phyloP scores from a whole-genome alignment of 1,284 basidiomycete species.

The Singerocomus rubriflavus region DNA sequence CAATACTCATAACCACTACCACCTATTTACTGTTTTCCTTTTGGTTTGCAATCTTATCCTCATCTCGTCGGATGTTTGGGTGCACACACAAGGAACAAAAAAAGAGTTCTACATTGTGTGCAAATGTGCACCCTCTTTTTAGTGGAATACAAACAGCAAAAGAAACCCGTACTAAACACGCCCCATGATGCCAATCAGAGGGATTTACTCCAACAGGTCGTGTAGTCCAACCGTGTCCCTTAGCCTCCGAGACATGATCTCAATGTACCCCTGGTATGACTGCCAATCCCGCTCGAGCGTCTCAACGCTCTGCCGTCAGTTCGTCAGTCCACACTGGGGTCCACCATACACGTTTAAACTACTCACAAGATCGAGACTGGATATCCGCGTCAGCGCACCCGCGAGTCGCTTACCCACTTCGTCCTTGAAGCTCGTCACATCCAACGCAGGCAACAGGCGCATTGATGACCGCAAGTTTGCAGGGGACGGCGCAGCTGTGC shows the following conservation, averaged over 20 bases:
- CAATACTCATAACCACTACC: background rate
- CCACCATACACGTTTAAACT: background rate
- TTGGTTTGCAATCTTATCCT: background rate
- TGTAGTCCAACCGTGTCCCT: constrained; percentile 57
- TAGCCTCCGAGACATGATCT: constrained; percentile 66
- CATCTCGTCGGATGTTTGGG: background rate
- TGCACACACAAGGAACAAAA: background rate
- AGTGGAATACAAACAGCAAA: background rate
- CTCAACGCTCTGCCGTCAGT: constrained; percentile 29
- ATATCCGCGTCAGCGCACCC: constrained; percentile 50
- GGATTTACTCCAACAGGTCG: constrained; percentile 31
- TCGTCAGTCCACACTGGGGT: background rate
- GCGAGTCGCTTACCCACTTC: constrained; percentile 54
- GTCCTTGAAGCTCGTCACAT: constrained; percentile 48
- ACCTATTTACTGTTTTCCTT: background rate
- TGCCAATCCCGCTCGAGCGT: constrained; percentile 49
- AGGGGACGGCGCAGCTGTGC: constrained; percentile 24
- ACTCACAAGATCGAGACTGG: constrained; percentile 49
- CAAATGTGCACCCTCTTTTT: background rate
- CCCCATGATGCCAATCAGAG: background rate
- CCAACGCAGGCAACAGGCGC: constrained; percentile 53
- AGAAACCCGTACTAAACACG: background rate
- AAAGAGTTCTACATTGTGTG: background rate
- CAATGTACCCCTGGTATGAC: constrained; percentile 59
- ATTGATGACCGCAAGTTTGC: constrained; percentile 43